These are phyloP conservation scores for Botrytis galanthina DNA, from an alignment of 2,329 filamentous ascomycete genomes.

Conservation along the genomic window DNA sequence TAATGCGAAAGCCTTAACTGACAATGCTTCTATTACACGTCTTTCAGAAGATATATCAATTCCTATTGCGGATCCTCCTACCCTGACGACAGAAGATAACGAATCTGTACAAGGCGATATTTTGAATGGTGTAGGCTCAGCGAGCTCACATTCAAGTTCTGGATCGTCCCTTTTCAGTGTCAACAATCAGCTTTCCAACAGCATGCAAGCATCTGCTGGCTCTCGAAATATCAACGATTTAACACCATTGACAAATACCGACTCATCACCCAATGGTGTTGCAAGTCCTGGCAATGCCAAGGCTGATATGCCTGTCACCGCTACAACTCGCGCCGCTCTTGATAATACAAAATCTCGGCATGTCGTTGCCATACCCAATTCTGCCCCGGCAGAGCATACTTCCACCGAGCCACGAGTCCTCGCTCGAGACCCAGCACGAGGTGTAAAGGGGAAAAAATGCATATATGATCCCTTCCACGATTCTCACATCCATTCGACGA, in stretches of 20 bases:
- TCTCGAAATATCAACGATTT: slow-evolving; percentile 46
- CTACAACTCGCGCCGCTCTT: slow-evolving; percentile 35
- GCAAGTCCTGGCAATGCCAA: slow-evolving; percentile 50
- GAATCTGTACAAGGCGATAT: slow-evolving; percentile 63
- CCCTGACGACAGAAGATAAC: slow-evolving; percentile 48
- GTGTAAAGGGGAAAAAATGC: slow-evolving; percentile 56
- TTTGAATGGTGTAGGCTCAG: slow-evolving; percentile 68
- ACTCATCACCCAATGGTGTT: slow-evolving; percentile 61
- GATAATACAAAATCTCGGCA: slow-evolving; percentile 25
- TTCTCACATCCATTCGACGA: slow-evolving; percentile 43
- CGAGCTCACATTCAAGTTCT: slow-evolving; percentile 69
- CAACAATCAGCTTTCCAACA: slow-evolving; percentile 29
- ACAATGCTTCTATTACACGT: slow-evolving; percentile 36
- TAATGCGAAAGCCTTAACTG: slow-evolving; percentile 34
- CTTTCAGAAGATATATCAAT: slow-evolving; percentile 26
- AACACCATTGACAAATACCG: slow-evolving; percentile 64
- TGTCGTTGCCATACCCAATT: slow-evolving; percentile 36
- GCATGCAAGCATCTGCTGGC: slow-evolving; percentile 31
- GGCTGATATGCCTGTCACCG: slow-evolving; percentile 38
- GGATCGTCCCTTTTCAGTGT: slow-evolving; percentile 69
- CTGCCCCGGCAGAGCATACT: slow-evolving; percentile 28
- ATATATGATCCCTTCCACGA: slow-evolving; percentile 54
- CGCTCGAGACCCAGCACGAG: slow-evolving; percentile 55
- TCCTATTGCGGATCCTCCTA: slow-evolving; percentile 29
- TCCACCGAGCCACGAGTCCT: slow-evolving; percentile 41